Evolutionary conservation across 495 filamentous ascomycete species (phyloP).

Genomic region (Aspergillus kassunensis): DNA sequence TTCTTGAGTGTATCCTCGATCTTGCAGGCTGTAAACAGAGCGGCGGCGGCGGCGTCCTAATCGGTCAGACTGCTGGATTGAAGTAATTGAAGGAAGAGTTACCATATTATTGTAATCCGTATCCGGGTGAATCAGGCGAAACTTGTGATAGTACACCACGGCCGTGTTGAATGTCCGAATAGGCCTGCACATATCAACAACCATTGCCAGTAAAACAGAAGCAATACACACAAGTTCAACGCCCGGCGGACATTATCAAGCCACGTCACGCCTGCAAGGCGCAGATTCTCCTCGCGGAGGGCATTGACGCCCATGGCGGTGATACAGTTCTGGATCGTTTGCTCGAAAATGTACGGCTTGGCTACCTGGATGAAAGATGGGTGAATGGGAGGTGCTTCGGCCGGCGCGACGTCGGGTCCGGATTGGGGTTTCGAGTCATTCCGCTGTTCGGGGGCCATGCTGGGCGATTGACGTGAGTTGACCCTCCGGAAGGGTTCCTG

Average conservation of each 20-base stretch:
- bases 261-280: constrained; percentile 74
- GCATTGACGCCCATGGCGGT: constrained; percentile 50
- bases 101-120: constrained; percentile 61
- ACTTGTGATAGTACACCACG: constrained; percentile 81
- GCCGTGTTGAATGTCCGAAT: constrained; percentile 83
- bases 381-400: constrained; percentile 52
- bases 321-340: constrained; percentile 57
- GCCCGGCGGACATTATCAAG: constrained; percentile 72
- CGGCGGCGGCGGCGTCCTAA: constrained; percentile 80
- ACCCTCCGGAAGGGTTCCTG: background rate
- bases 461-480: background rate
- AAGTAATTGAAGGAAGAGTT: constrained; percentile 1
- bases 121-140: constrained; percentile 73
- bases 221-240: constrained; percentile 57
- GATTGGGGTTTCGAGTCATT: constrained; percentile 14
- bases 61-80: constrained; percentile 13
- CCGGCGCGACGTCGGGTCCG: constrained; percentile 13
- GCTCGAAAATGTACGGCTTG: constrained; percentile 63
- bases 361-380: constrained; percentile 70
- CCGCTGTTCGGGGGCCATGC: constrained; percentile 24
- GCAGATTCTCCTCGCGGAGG: constrained; percentile 62
- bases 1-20: constrained; percentile 98
- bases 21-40: constrained; percentile 90
- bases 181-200: constrained; percentile 48
- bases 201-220: background rate